phyloP scores from a whole-genome alignment of 2,329 filamentous ascomycete genomes.

The Penicillium brevicompactum region DNA sequence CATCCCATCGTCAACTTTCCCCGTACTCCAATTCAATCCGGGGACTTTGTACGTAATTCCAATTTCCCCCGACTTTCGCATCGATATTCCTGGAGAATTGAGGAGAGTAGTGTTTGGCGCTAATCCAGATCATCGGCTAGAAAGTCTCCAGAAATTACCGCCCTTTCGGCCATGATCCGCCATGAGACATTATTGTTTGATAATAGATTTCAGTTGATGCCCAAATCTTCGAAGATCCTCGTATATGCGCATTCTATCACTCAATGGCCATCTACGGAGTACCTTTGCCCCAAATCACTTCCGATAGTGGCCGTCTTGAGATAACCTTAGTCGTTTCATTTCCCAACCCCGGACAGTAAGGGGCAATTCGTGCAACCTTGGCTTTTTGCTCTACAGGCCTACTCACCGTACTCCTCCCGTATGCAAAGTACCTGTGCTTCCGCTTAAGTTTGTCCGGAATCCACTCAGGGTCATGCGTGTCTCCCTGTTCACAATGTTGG shows the following conservation, averaged over 20 bases:
- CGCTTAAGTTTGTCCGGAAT: no score
- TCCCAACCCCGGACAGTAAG: not conserved
- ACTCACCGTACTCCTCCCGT: no score
- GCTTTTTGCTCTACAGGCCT: no score
- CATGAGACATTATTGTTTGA: not conserved
- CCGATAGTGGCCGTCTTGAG: no score
- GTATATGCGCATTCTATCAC: not conserved
- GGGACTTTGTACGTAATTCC: conserved; percentile 3
- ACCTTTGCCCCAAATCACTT: not conserved
- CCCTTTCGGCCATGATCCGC: not conserved
- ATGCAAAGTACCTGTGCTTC: no score
- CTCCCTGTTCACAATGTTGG: no score
- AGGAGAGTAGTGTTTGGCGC: not conserved
- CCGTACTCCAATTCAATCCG: not conserved
- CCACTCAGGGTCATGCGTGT: no score
- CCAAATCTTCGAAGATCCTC: not conserved
- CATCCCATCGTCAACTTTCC: not conserved
- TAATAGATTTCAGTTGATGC: not conserved
- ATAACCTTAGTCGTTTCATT: conserved; percentile 3
- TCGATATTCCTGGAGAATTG: no score
- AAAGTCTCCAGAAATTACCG: not conserved
- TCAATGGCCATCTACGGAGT: no score
- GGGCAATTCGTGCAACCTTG: not conserved
- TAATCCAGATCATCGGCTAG: not conserved
- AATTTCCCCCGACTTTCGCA: not conserved